Percentiles rank a stretch among this genome's conserved stretches.
These are phyloP conservation scores for Cercospora sp. DNA, from an alignment of 2,329 filamentous ascomycete genomes.

Conservation along the genomic window DNA sequence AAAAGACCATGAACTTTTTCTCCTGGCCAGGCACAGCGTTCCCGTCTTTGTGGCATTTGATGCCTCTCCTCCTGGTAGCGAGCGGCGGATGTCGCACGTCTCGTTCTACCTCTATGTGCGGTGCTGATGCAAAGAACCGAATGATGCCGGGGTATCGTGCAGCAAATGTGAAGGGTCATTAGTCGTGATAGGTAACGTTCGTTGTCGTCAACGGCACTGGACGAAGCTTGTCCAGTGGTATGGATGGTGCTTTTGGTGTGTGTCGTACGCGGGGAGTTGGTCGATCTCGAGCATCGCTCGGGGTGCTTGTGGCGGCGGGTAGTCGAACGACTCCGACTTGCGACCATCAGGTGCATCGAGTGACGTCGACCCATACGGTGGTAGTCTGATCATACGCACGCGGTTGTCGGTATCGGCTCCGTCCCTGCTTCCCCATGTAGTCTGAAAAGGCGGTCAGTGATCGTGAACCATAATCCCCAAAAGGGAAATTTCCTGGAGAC, in stretches of 20 bases:
- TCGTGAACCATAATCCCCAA: slow-evolving; percentile 13
- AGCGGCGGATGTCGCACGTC: slow-evolving; percentile 19
- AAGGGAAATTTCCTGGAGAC: slow-evolving; percentile 39
- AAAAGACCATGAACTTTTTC: slow-evolving; percentile 26
- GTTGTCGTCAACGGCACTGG: slow-evolving; percentile 8
- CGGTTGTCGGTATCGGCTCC: slow-evolving; percentile 84
- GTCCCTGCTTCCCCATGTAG: slow-evolving; percentile 91
- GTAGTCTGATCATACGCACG: slow-evolving; percentile 60
- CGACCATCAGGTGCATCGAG: slow-evolving; percentile 31
- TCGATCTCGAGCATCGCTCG: slow-evolving; percentile 26
- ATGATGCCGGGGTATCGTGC: slow-evolving; percentile 37
- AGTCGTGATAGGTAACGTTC: slow-evolving; percentile 31
- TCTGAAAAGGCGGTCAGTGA: slow-evolving; percentile 56
- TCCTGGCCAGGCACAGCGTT: slow-evolving; percentile 22
- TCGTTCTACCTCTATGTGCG: slow-evolving; percentile 36
- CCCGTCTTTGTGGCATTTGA: slow-evolving; percentile 25
- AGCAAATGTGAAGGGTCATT: slow-evolving; percentile 29
- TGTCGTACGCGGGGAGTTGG: slow-evolving; percentile 37
- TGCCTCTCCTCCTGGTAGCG: slow-evolving; percentile 23
- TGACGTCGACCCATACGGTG: slow-evolving; percentile 36
- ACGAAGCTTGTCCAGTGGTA: slow-evolving; percentile 5
- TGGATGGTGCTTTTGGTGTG: slow-evolving; percentile 17
- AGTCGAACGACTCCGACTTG: slow-evolving; percentile 39
- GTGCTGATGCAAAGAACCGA: slow-evolving; percentile 34
- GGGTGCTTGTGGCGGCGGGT: slow-evolving; percentile 13